Conservation (phyloP, 2,329 filamentous ascomycete genomes). For the Thelonectria olida region DNA sequence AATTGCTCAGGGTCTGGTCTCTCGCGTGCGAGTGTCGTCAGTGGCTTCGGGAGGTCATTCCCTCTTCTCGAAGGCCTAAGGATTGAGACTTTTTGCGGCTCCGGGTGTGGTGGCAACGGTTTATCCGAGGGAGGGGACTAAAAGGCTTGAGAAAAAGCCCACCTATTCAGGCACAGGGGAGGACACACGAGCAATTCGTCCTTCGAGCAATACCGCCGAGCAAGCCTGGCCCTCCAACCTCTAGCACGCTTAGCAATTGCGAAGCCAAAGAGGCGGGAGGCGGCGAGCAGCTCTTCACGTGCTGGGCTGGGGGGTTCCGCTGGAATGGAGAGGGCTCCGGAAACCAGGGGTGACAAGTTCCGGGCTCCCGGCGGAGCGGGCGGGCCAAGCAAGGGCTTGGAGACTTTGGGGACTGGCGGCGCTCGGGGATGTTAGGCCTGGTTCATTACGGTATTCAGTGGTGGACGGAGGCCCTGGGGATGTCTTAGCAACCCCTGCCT, state of each 20-base stretch:
- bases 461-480: too few relatives aligned
- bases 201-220: too few relatives aligned
- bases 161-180: background rate
- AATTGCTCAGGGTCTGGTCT: background rate
- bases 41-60: conserved; percentile 28
- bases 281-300: conserved; percentile 17
- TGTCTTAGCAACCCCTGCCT: conserved; percentile 27
- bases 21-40: conserved; percentile 27
- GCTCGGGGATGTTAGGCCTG: conserved; percentile 23
- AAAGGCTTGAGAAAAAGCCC: background rate
- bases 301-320: conserved; percentile 2
- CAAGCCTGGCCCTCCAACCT: too few relatives aligned
- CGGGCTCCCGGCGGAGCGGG: conserved; percentile 16
- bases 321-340: conserved; percentile 8
- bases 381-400: conserved; percentile 17
- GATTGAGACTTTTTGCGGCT: conserved; percentile 26
- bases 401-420: conserved; percentile 25
- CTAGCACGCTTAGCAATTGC: background rate
- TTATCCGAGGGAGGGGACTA: conserved; percentile 12
- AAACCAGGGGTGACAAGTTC: conserved; percentile 12
- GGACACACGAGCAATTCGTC: too few relatives aligned
- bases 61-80: background rate
- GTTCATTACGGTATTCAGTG: conserved; percentile 22
- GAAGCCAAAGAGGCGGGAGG: conserved; percentile 15
- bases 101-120: conserved; percentile 11